Conservation (phyloP, 164 flowering plant genomes). For the Magnolia changhungtana region DNA sequence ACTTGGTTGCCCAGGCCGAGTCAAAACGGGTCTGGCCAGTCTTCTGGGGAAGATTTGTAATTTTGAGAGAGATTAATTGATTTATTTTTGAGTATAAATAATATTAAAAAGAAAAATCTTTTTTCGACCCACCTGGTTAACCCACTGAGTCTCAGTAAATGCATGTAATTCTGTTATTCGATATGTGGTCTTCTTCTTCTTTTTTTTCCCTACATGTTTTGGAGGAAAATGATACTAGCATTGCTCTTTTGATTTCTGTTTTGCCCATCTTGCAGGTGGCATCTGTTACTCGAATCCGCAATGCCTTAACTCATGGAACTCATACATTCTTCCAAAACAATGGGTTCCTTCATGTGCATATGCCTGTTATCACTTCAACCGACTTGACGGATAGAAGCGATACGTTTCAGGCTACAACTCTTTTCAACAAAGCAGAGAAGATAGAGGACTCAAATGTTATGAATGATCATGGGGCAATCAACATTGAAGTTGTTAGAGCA, state of each 20-base stretch:
- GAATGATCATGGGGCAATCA: constrained; percentile 26
- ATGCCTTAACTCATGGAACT: constrained; percentile 53
- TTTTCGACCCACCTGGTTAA: too few species aligned
- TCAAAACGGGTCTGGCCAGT: too few species aligned
- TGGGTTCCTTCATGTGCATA: constrained; percentile 67
- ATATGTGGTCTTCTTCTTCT: background rate
- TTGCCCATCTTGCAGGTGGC: constrained; percentile 50
- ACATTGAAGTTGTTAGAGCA: constrained; percentile 52
- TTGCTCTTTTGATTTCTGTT: background rate
- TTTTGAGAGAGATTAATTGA: too few species aligned
- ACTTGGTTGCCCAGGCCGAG: too few species aligned
- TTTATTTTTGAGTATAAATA: too few species aligned
- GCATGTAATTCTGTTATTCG: background rate
- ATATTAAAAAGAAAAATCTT: too few species aligned
- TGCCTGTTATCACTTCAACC: constrained; percentile 67
- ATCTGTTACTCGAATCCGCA: constrained; percentile 66
- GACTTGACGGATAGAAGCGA: constrained; percentile 50
- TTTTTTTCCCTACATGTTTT: too few species aligned
- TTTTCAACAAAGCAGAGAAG: constrained; percentile 23
- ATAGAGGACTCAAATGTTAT: constrained; percentile 19
- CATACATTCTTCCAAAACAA: constrained; percentile 67
- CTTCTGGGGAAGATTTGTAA: too few species aligned
- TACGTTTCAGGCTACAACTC: constrained; percentile 59
- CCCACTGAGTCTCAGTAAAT: background rate
- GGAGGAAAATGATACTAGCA: too few species aligned